Conservation (phyloP, 75 land plant species). For the Selaginella moellendorffii region DNA sequence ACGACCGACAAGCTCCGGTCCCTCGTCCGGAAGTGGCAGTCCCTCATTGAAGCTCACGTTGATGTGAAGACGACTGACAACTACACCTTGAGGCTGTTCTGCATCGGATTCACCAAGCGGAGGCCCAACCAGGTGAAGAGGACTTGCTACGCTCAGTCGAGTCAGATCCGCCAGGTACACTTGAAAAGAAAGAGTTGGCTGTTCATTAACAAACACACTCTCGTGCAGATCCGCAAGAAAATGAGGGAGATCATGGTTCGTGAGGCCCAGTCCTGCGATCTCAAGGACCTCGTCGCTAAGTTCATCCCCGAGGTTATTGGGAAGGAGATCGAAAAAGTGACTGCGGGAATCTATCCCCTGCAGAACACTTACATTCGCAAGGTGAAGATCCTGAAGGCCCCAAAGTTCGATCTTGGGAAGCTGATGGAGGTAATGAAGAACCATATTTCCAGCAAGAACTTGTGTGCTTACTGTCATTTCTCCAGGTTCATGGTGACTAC, state of each 20-base stretch:
- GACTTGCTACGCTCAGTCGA: slow-evolving; percentile 81
- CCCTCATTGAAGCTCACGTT: slow-evolving; percentile 89
- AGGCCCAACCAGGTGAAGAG: slow-evolving; percentile 76
- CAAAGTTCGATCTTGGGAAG: slow-evolving; percentile 77
- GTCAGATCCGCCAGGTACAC: slow-evolving; percentile 62
- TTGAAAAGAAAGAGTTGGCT: not conserved
- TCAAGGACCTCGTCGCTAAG: slow-evolving; percentile 71
- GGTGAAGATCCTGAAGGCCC: slow-evolving; percentile 77
- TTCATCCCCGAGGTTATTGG: slow-evolving; percentile 90
- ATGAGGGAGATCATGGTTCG: slow-evolving; percentile 30
- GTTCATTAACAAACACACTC: not conserved
- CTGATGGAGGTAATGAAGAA: slow-evolving; percentile 78
- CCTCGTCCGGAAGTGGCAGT: slow-evolving; percentile 79
- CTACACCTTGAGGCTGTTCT: slow-evolving; percentile 68
- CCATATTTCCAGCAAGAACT: not conserved
- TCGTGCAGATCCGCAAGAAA: slow-evolving; percentile 61
- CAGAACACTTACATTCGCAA: slow-evolving; percentile 64
- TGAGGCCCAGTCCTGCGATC: slow-evolving; percentile 32
- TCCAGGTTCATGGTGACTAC: slow-evolving; percentile 76
- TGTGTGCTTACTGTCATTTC: not conserved
- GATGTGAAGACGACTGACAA: slow-evolving; percentile 88
- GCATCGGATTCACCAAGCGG: slow-evolving; percentile 84
- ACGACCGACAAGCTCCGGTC: slow-evolving; percentile 84
- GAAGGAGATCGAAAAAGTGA: slow-evolving; percentile 90
- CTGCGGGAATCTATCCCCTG: slow-evolving; percentile 69